A percentile compares a stretch with the other conserved stretches of the same genome.
Evolutionary conservation across 345 rosid genomes (phyloP).

Genomic region (Arabidopsis arenosa): DNA sequence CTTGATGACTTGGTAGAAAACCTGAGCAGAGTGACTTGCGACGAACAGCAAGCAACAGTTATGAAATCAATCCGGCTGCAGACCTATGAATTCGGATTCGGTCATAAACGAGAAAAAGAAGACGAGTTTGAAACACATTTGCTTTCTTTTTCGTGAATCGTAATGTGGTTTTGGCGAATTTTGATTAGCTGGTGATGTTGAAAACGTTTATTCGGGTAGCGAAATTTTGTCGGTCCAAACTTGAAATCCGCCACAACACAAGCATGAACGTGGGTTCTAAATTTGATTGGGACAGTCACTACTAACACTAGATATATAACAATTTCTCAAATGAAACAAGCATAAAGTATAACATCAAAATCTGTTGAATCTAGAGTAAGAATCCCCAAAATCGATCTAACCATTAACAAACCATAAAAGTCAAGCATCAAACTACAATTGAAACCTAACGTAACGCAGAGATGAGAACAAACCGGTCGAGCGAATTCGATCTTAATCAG

Average conservation of each 20-base stretch:
- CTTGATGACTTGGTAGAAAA: slow-evolving; percentile 10
- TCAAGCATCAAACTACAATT: background rate
- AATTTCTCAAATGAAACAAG: background rate
- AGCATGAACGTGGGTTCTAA: background rate
- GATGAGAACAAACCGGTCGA: slow-evolving; percentile 95
- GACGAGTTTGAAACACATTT: slow-evolving; percentile 7
- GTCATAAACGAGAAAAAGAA: background rate
- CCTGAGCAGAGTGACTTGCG: slow-evolving; percentile 2
- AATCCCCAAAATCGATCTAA: slow-evolving; percentile 24
- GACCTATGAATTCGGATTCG: background rate
- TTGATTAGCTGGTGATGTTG: background rate
- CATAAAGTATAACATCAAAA: background rate
- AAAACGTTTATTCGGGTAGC: background rate
- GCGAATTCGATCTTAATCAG: slow-evolving; percentile 89
- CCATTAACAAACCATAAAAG: background rate
- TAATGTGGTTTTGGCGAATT: background rate
- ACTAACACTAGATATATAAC: background rate
- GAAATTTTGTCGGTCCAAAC: background rate
- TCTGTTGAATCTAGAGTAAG: background rate
- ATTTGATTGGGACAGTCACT: slow-evolving; percentile 1
- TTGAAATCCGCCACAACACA: background rate
- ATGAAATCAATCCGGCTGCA: background rate
- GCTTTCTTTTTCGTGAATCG: background rate
- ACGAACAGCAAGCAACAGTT: background rate
- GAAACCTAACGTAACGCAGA: slow-evolving; percentile 49